Evolutionary conservation across 345 rosid genomes (phyloP).

Genomic region (Eucalyptus urophylla): DNA sequence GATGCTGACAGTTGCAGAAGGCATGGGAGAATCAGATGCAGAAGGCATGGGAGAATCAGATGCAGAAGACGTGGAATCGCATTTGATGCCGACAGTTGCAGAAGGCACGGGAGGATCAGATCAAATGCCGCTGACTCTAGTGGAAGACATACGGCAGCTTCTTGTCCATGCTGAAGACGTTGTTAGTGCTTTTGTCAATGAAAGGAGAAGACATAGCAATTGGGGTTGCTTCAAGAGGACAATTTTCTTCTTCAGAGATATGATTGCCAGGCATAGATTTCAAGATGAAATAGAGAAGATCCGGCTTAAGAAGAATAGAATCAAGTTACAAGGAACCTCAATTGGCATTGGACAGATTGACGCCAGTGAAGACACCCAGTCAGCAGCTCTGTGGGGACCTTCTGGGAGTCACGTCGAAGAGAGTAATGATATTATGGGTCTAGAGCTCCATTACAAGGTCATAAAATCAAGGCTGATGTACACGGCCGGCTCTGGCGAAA

Average conservation of each 20-base stretch:
- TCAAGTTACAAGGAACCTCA: neutral
- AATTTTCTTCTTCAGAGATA: neutral
- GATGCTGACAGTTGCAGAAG: neutral
- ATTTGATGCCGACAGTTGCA: too few species aligned
- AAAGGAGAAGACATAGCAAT: neutral
- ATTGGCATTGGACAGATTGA: neutral
- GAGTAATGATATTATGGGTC: neutral
- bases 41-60: too few species aligned
- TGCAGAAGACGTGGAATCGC: too few species aligned
- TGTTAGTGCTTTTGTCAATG: neutral
- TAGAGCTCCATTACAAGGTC: neutral
- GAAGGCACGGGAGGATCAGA: neutral
- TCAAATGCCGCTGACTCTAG: neutral
- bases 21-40: too few species aligned
- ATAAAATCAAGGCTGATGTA: neutral
- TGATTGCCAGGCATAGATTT: neutral
- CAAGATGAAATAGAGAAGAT: neutral
- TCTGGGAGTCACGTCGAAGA: neutral
- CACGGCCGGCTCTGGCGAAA: neutral
- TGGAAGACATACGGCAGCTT: neutral
- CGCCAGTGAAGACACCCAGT: neutral
- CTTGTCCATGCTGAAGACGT: neutral
- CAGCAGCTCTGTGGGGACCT: neutral
- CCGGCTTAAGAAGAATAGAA: rapidly evolving
- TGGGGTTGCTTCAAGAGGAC: neutral